A percentile compares a stretch with the other conserved stretches of the same genome.
These are phyloP conservation scores for Huntiella abstrusa DNA, from an alignment of 2,329 filamentous ascomycete genomes.

Conservation along the genomic window DNA sequence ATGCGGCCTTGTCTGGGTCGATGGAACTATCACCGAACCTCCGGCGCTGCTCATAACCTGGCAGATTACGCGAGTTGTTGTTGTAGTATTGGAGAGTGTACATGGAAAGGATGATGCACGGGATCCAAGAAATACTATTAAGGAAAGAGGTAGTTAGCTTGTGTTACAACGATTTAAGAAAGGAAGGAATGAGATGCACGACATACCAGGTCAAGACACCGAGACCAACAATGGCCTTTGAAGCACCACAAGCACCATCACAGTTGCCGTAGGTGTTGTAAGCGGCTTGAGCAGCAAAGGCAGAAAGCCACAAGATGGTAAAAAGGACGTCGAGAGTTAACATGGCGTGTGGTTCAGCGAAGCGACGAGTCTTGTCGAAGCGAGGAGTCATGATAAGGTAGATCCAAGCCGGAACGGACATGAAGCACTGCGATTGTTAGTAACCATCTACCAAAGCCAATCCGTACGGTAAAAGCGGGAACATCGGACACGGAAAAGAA, in stretches of 20 bases:
- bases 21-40: constrained; percentile 26
- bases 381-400: constrained; percentile 47
- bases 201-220: constrained; percentile 45
- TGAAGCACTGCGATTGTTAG: constrained; percentile 33
- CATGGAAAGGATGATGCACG: constrained; percentile 35
- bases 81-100: constrained; percentile 44
- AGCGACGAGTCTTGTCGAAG: constrained; percentile 39
- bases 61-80: constrained; percentile 36
- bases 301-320: constrained; percentile 45
- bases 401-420: constrained; percentile 43
- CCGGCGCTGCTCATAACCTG: constrained; percentile 37
- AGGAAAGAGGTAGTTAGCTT: neutral
- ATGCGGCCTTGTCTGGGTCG: constrained; percentile 50
- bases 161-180: constrained; percentile 3
- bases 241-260: constrained; percentile 36
- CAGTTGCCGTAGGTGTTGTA: constrained; percentile 40
- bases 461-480: no score
- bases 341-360: constrained; percentile 45
- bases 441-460: no score
- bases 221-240: constrained; percentile 43
- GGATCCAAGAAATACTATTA: constrained; percentile 34
- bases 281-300: constrained; percentile 44
- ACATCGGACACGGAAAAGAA: no score
- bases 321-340: constrained; percentile 37
- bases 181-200: neutral